Evolutionary conservation across 164 flowering plant genomes (phyloP), one percentile per base, ranked within the genome.

Genomic region (Sextonia rubra): DNA sequence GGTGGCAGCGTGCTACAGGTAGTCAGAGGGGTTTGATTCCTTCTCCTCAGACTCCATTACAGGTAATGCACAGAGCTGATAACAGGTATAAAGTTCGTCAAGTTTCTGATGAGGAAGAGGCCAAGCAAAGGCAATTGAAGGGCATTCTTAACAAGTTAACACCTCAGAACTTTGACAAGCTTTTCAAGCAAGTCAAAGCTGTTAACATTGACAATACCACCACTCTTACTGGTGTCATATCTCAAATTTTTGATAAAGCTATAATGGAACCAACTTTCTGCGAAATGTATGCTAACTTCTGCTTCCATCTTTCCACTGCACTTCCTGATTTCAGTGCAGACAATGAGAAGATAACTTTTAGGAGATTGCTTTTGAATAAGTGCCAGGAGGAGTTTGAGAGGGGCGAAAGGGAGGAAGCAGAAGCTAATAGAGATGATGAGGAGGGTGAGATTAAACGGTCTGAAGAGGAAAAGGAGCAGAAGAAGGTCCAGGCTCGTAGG

Each of bases 321-420:
- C 74, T 93, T 72, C 97, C 94, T 72, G 88, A 86, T 73, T 77
- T 91, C 60, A 79, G 75, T 77, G 89, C 87, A 74, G 88, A 85
- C 24, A 76, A 85, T 79, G 88, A 93, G 61, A 90, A 82, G 80
- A 83, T 91, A 30, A 91, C 97, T 58, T 93, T 93, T 71, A 91
- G 85, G 79, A 85, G 96, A 69, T 65, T 89, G 76, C 89, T 92
- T 64, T 69, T 92, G 44, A 91, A 92, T 76, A 89, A 92, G 81
- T 92, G 98, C 80, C 98, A 91, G 83, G 96, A 91, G 74, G 98
- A 92, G 73, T 92, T 92, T 85, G 98, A 92, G 78, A 87, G 91
- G 47, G 96, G 90, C 24, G 94, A 87, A 71, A 80, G 88, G 74
- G 96, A 92, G 77, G 85, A 89, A 77, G 90, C 90, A 67, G 98